These are phyloP conservation scores for Syzygium syzygioides DNA, from an alignment of 441 rosid genomes.

Conservation along the genomic window DNA sequence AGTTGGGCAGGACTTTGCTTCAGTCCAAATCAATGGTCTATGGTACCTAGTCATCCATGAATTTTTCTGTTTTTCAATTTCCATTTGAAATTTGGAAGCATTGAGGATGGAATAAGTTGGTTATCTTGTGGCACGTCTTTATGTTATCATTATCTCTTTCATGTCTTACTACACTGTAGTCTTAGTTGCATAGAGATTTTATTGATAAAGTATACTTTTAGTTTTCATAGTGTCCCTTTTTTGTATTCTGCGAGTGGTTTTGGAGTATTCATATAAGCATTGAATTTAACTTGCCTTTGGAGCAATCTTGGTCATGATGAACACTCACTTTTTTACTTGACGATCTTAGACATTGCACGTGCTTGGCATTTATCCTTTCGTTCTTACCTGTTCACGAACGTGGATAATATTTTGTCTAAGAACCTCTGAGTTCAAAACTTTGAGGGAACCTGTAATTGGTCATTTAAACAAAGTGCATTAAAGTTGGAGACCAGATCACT, in stretches of 20 bases:
- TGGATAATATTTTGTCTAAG: neutral
- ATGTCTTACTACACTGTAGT: neutral
- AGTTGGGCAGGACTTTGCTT: constrained; percentile 74
- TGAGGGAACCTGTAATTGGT: neutral
- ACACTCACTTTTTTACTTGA: neutral
- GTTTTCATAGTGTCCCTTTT: neutral
- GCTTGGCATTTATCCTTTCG: neutral
- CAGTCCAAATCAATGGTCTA: constrained; percentile 62
- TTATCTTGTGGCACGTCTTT: neutral
- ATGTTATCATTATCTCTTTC: neutral
- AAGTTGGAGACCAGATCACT: neutral
- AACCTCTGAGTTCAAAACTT: neutral
- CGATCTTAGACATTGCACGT: neutral
- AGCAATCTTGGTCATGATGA: neutral
- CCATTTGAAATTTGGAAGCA: neutral
- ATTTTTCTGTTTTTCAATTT: neutral
- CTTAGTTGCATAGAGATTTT: neutral
- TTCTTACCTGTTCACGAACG: neutral
- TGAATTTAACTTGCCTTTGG: neutral
- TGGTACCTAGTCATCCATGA: constrained; percentile 22
- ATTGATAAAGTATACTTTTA: neutral
- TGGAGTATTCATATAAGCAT: neutral
- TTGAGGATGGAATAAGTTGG: neutral
- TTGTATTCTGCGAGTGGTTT: neutral
- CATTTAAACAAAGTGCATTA: neutral